phyloP scores from a whole-genome alignment of 495 filamentous ascomycete species.

The Podospora pseudopauciseta region DNA sequence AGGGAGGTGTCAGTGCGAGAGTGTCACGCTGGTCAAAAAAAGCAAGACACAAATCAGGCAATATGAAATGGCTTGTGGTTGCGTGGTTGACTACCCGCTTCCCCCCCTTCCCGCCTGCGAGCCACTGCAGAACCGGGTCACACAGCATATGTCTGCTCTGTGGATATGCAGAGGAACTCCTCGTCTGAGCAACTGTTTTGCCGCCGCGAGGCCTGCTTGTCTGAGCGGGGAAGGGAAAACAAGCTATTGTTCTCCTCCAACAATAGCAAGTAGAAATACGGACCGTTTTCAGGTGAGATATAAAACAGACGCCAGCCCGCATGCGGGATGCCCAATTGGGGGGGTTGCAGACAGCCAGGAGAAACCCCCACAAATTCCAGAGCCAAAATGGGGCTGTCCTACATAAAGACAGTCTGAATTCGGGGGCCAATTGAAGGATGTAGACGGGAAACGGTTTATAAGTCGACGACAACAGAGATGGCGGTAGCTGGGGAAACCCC shows the following conservation, averaged over 20 bases:
- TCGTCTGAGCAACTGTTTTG: background rate
- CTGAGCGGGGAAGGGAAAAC: background rate
- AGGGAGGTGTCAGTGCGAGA: background rate
- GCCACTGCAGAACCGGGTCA: conserved; percentile 20
- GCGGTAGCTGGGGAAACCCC: background rate
- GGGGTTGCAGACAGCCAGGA: background rate
- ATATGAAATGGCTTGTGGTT: conserved; percentile 11
- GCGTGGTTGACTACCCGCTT: conserved; percentile 16
- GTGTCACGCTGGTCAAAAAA: background rate
- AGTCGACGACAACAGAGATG: background rate
- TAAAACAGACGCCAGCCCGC: background rate
- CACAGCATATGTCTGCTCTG: conserved; percentile 27
- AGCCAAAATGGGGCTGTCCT: background rate
- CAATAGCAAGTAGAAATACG: background rate
- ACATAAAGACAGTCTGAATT: background rate
- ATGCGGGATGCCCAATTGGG: background rate
- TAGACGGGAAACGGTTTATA: background rate
- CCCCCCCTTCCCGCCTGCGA: conserved; percentile 17
- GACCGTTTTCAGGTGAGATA: background rate
- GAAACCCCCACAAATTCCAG: background rate
- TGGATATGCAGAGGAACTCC: conserved; percentile 5
- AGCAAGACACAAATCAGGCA: conserved; percentile 15
- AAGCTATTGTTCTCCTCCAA: background rate
- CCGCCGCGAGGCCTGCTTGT: background rate
- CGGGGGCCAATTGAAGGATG: background rate